Evolutionary conservation across 2,329 filamentous ascomycete species (phyloP).

Genomic region (Phaeosphaeriaceae sp.): DNA sequence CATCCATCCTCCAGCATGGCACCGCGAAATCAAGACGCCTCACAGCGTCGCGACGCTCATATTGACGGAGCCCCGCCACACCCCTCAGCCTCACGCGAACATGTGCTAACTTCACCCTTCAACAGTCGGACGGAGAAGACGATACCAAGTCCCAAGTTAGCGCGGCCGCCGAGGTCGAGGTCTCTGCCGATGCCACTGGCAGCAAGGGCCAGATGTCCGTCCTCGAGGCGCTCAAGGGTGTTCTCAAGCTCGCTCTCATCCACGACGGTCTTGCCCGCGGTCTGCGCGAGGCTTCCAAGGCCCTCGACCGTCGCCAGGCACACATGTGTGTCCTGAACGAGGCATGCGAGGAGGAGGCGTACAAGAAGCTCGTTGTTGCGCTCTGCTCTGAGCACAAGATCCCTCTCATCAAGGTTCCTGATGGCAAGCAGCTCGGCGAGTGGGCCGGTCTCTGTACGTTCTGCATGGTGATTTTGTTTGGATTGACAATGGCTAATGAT

Average conservation of each 20-base stretch:
- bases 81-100: not conserved
- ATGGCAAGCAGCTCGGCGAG: slow-evolving; percentile 99
- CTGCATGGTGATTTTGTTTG: too few species aligned
- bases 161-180: slow-evolving; percentile 92
- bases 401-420: slow-evolving; percentile 98
- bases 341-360: slow-evolving; percentile 99
- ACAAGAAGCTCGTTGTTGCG: slow-evolving; percentile 99
- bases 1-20: slow-evolving; percentile 4
- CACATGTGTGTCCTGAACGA: slow-evolving; percentile 99
- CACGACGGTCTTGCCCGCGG: slow-evolving; percentile 99
- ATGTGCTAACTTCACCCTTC: slow-evolving; percentile 22
- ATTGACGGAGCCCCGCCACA: not conserved
- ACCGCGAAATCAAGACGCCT: not conserved
- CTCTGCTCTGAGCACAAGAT: slow-evolving; percentile 99
- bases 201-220: slow-evolving; percentile 93
- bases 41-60: not conserved
- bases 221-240: slow-evolving; percentile 97
- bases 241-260: slow-evolving; percentile 97
- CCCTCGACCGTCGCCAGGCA: slow-evolving; percentile 96
- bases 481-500: slow-evolving; percentile 12
- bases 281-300: slow-evolving; percentile 98
- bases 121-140: slow-evolving; percentile 99
- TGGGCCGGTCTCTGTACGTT: slow-evolving; percentile 99
- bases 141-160: slow-evolving; percentile 82
- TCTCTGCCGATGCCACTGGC: slow-evolving; percentile 84